Percentiles rank a stretch among this genome's conserved stretches.
Conservation (phyloP, 192 early-diverging fungal species). For the Podochytrium sp. region DNA sequence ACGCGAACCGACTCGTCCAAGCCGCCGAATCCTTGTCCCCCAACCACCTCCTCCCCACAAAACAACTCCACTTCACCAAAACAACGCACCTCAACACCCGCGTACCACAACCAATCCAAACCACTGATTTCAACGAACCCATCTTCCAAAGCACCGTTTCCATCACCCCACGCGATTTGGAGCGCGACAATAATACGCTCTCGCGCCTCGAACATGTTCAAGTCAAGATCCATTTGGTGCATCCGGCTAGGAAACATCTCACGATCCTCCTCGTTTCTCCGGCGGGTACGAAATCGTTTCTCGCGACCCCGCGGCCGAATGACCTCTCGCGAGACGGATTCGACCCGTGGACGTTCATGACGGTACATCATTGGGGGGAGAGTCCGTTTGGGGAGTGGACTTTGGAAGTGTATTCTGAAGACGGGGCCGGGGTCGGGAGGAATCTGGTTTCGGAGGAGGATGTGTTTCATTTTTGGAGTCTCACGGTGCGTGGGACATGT, state of each 20-base stretch:
- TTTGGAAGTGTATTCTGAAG: constrained; percentile 40
- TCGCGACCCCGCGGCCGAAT: constrained; percentile 46
- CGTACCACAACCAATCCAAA: not conserved
- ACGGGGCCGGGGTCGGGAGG: too few species aligned
- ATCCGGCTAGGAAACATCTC: constrained; percentile 49
- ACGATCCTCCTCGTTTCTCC: constrained; percentile 47
- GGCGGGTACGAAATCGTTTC: constrained; percentile 43
- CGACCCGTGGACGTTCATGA: constrained; percentile 62
- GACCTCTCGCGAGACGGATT: constrained; percentile 48
- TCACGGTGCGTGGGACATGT: too few species aligned
- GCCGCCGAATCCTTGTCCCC: constrained; percentile 54
- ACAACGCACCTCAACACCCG: constrained; percentile 41
- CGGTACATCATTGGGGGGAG: constrained; percentile 57
- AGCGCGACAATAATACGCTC: constrained; percentile 51
- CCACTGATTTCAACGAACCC: constrained; percentile 24
- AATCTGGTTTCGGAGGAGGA: too few species aligned
- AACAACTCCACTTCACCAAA: constrained; percentile 56
- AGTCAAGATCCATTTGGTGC: constrained; percentile 77
- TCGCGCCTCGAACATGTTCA: constrained; percentile 83
- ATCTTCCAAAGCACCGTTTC: constrained; percentile 39
- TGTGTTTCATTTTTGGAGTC: too few species aligned
- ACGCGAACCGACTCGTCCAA: constrained; percentile 82
- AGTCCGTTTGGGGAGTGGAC: constrained; percentile 47
- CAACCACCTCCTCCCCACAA: constrained; percentile 57
- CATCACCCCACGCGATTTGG: constrained; percentile 20